Conservation (phyloP, 2,329 filamentous ascomycete genomes). For the Penicillium sclerotiorum region DNA sequence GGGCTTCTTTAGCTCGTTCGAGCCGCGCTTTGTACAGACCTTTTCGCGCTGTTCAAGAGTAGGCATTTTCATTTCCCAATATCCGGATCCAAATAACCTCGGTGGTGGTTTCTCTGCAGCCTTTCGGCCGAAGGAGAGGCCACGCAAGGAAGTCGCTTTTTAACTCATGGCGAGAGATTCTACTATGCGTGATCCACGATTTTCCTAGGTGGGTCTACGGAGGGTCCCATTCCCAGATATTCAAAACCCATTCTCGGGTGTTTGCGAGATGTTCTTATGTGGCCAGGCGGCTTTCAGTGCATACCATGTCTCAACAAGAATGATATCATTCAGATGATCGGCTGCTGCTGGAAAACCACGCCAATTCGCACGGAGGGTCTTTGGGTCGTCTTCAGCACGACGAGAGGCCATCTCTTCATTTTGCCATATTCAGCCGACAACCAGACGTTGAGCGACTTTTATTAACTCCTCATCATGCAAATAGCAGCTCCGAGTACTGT, state of each 20-base stretch:
- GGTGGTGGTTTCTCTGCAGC: too few relatives aligned
- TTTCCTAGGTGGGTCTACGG: background rate
- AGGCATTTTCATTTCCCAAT: constrained; percentile 30
- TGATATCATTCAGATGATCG: background rate
- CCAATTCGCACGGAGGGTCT: background rate
- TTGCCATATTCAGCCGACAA: background rate
- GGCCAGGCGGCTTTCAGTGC: background rate
- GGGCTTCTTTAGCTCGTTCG: constrained; percentile 27
- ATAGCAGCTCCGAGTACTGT: background rate
- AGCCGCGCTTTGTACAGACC: constrained; percentile 29
- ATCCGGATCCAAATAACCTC: too few relatives aligned
- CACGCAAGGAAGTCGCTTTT: background rate
- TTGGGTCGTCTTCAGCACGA: background rate
- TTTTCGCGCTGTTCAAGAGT: constrained; percentile 32
- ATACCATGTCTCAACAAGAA: background rate
- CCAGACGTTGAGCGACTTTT: background rate
- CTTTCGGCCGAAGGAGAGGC: background rate
- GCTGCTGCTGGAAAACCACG: background rate
- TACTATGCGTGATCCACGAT: background rate
- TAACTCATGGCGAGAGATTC: background rate
- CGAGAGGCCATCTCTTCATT: background rate
- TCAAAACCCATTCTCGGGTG: background rate
- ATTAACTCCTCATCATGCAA: background rate
- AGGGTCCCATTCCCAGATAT: background rate
- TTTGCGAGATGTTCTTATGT: background rate